A percentile compares a stretch with the other conserved stretches of the same genome.
These are phyloP conservation scores for Penicillium sp. DNA, from an alignment of 2,329 filamentous ascomycete genomes.

Conservation along the genomic window DNA sequence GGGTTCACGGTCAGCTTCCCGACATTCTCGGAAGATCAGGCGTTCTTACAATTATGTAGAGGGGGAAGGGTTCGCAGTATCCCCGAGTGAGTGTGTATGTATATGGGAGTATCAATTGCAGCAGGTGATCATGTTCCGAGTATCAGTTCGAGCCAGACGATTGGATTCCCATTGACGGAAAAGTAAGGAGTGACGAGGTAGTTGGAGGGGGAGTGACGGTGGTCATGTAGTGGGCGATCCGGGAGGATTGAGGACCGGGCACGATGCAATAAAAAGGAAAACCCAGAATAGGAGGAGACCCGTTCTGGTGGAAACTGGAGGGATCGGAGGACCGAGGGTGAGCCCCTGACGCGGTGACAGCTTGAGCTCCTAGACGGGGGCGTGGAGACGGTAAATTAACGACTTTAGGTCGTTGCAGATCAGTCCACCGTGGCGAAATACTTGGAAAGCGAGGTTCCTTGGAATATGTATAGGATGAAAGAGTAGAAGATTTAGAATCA, in stretches of 20 bases:
- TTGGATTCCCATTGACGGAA: conserved; percentile 29
- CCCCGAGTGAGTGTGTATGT: conserved; percentile 16
- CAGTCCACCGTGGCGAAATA: conserved; percentile 22
- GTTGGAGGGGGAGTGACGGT: conserved; percentile 28
- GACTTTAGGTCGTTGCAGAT: conserved; percentile 27
- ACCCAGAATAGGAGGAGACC: conserved; percentile 40
- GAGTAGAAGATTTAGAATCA: not conserved
- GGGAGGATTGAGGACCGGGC: conserved; percentile 27
- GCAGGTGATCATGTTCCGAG: conserved; percentile 34
- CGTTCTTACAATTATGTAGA: conserved; percentile 19
- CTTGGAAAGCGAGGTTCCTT: not conserved
- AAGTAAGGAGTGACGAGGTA: conserved; percentile 28
- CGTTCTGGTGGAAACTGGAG: conserved; percentile 32
- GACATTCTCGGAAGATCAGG: not conserved
- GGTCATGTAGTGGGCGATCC: conserved; percentile 27
- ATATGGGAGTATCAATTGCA: conserved; percentile 26
- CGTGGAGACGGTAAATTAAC: conserved; percentile 32
- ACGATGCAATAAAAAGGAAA: conserved; percentile 30
- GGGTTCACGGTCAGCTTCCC: conserved; percentile 11
- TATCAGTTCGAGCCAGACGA: conserved; percentile 22
- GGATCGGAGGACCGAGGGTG: conserved; percentile 26
- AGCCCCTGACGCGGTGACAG: conserved; percentile 42
- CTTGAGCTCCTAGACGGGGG: conserved; percentile 28
- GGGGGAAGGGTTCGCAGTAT: conserved; percentile 8
- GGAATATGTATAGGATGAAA: not conserved